Evolutionary conservation across 176 grass and related monocot genomes (phyloP), one percentile per base, ranked within the genome.

Genomic region (Oropetium thomaeum): DNA sequence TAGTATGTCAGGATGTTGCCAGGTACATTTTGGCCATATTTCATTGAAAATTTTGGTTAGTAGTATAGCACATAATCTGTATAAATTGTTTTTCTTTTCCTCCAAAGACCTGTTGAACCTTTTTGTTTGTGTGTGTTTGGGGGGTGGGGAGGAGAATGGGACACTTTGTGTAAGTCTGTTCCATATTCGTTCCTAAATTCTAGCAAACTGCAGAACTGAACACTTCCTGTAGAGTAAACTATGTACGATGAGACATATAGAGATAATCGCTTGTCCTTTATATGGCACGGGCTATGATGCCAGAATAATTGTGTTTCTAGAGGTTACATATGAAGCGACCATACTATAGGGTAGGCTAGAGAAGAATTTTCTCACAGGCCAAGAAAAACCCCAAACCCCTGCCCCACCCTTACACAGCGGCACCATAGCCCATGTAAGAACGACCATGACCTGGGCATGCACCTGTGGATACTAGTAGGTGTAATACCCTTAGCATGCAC

Each of bases 1-100:
- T 80, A 92, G 92, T 41, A 92, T 99, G 91, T 96, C 96, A 74
- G 92, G 96, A 33, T 96, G 96, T 84, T 99, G 96, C 73, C 92
- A 99, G 92, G 96, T 99, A 90, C 31, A 58, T 17, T 49, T 76
- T 12, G 32, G 38, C 9, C 12, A 52, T 62, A 17, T 74, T 25
- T 60, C 9, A 62, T 75, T 70, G 16, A 52, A 53, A 67, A 34
- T 59, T 57, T 55, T 27, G 28, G 58, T 73, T 73, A 29, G 31
- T 54, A 68, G 31, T 54, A 68, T 54, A 68, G 26, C 42, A 38
- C 31, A 73, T 34, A 54, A 59, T 51, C 27, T 65, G 5, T 27
- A 9, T 45, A 45, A 20, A 3, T 17, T 66, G 44, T 33, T 68
- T 72, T 53, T 62, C 4, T 58, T 49, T 38, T 81, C 67, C 27